A percentile compares a stretch with the other conserved stretches of the same genome.
phyloP scores from a whole-genome alignment of 768 basidiomycete species.

The Lyophyllum semitale region DNA sequence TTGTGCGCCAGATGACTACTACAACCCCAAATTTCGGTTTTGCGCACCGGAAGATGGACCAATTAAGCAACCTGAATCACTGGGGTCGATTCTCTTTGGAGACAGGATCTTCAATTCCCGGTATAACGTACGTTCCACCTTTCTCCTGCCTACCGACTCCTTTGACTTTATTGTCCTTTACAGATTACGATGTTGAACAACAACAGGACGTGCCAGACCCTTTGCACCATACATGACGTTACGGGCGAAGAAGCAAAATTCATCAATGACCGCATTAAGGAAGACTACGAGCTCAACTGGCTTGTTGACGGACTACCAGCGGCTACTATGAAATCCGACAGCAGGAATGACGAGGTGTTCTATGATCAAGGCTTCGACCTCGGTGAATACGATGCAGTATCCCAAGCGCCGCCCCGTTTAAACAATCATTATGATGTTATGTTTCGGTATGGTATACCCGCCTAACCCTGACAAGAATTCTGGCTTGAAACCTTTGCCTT shows the following conservation, averaged over 20 bases:
- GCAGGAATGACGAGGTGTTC: conserved; percentile 79
- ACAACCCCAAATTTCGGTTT: conserved; percentile 83
- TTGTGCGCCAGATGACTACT: conserved; percentile 79
- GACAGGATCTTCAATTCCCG: conserved; percentile 92
- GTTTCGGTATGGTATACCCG: conserved; percentile 48
- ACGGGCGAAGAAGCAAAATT: conserved; percentile 78
- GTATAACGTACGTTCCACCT: conserved; percentile 64
- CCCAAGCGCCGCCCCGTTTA: conserved; percentile 63
- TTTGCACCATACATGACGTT: conserved; percentile 63
- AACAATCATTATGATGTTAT: conserved; percentile 95
- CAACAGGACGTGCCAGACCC: conserved; percentile 70
- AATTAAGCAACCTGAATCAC: conserved; percentile 74
- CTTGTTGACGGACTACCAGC: conserved; percentile 93
- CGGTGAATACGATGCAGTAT: conserved; percentile 68
- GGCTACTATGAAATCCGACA: conserved; percentile 87
- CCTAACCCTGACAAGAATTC: not conserved
- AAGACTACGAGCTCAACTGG: conserved; percentile 95
- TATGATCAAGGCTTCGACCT: conserved; percentile 95
- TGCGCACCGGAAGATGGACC: conserved; percentile 79
- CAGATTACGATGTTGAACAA: conserved; percentile 84
- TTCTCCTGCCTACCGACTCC: not conserved
- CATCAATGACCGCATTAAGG: conserved; percentile 87
- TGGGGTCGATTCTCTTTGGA: conserved; percentile 95
- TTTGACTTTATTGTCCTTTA: not conserved
- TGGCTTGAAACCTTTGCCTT: conserved; percentile 5